Percentiles rank a stretch among this genome's conserved stretches.
phyloP scores from a whole-genome alignment of 2,329 filamentous ascomycete genomes.

The Fusarium nisikadoi region DNA sequence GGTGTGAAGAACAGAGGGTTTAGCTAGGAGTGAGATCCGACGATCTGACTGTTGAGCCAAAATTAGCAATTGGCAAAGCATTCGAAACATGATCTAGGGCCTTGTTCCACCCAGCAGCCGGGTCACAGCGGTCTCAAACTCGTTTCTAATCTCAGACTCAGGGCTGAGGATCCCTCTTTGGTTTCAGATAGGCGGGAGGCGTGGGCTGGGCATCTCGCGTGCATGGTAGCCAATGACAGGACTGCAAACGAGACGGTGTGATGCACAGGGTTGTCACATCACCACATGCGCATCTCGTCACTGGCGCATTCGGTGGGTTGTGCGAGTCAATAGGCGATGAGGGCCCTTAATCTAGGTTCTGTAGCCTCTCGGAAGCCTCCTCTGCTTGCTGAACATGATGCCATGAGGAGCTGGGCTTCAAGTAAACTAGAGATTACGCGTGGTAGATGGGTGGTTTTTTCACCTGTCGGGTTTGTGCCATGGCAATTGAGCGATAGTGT shows the following conservation, averaged over 20 bases:
- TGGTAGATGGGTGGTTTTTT: constrained; percentile 25
- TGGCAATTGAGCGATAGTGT: constrained; percentile 17
- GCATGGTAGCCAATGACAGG: constrained; percentile 37
- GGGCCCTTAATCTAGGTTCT: constrained; percentile 6
- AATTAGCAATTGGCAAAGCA: constrained; percentile 40
- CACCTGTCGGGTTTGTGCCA: constrained; percentile 25
- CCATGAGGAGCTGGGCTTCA: constrained; percentile 15
- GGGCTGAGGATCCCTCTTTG: constrained; percentile 28
- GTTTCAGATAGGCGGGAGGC: constrained; percentile 45
- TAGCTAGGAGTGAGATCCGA: background rate
- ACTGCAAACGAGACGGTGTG: constrained; percentile 40
- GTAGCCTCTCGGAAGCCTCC: constrained; percentile 14
- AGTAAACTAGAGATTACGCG: constrained; percentile 15
- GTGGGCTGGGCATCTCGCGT: constrained; percentile 18
- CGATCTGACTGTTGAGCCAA: constrained; percentile 24
- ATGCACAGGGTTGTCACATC: constrained; percentile 45
- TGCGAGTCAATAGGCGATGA: constrained; percentile 23
- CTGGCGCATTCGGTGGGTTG: constrained; percentile 41
- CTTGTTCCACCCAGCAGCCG: constrained; percentile 39
- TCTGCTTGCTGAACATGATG: constrained; percentile 19
- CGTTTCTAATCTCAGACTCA: constrained; percentile 42
- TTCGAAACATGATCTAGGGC: constrained; percentile 27
- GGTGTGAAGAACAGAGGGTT: constrained; percentile 6
- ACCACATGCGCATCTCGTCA: constrained; percentile 45
- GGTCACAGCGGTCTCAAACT: constrained; percentile 42